Conservation (phyloP, 257 asterid genomes). For the Nicotiana knightiana region DNA sequence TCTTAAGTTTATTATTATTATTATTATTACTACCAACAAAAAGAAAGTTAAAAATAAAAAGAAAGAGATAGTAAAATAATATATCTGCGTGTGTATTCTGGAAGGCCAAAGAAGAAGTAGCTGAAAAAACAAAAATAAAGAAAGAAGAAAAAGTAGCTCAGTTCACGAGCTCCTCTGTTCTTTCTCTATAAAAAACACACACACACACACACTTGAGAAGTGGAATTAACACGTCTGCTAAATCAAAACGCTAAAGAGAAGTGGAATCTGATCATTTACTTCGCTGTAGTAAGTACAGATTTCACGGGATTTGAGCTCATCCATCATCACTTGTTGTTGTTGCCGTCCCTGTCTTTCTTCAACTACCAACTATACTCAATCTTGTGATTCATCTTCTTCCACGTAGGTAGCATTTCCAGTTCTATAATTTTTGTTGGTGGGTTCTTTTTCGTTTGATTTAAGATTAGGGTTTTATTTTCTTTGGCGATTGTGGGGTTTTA, state of each 20-base stretch:
- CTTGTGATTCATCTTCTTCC: constrained; percentile 35
- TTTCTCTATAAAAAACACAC: constrained; percentile 7
- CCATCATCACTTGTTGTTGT: background rate
- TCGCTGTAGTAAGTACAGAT: constrained; percentile 10
- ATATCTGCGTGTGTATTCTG: background rate
- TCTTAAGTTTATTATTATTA: too few species aligned
- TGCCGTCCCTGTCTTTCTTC: constrained; percentile 21
- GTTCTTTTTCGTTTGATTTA: background rate
- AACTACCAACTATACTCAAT: constrained; percentile 23
- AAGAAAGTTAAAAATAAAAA: too few species aligned
- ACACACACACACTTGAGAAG: constrained; percentile 8
- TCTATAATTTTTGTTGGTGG: background rate
- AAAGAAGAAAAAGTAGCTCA: constrained; percentile 27
- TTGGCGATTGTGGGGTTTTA: background rate
- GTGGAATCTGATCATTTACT: constrained; percentile 26
- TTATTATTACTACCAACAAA: too few species aligned
- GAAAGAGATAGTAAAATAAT: too few species aligned
- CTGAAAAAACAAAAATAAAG: constrained; percentile 13
- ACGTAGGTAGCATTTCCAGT: constrained; percentile 23
- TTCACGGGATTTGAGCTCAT: constrained; percentile 43
- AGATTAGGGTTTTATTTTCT: background rate
- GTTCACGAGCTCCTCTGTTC: constrained; percentile 42
- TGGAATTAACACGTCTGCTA: background rate
- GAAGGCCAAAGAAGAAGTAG: constrained; percentile 24
- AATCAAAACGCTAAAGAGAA: constrained; percentile 2